Evolutionary conservation across 352 stramenopile species (phyloP).

Genomic region (Pythium brachiatum): DNA sequence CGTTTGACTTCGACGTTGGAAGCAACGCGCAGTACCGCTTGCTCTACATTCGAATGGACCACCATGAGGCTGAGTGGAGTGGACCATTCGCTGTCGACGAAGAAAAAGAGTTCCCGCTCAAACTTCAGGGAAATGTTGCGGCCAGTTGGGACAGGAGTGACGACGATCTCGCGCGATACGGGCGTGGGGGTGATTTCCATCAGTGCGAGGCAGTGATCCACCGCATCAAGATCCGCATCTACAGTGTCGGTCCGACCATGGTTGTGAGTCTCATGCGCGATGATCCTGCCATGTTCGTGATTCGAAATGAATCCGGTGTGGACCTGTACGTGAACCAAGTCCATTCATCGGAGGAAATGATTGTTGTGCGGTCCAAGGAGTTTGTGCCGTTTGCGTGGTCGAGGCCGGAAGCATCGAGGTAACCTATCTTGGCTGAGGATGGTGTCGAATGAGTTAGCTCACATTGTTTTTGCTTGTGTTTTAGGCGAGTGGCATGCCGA

Average conservation of each 20-base stretch:
- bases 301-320: constrained; percentile 77
- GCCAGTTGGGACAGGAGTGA: constrained; percentile 44
- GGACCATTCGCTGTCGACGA: constrained; percentile 77
- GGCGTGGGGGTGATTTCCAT: constrained; percentile 37
- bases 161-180: constrained; percentile 29
- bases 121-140: constrained; percentile 58
- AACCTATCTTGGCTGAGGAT: constrained; percentile 5
- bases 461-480: constrained; percentile 12
- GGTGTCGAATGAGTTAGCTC: neutral
- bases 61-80: constrained; percentile 75
- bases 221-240: constrained; percentile 74
- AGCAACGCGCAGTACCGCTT: constrained; percentile 50
- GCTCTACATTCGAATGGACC: constrained; percentile 76
- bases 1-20: constrained; percentile 72
- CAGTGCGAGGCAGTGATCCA: constrained; percentile 52
- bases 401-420: constrained; percentile 71
- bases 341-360: constrained; percentile 56
- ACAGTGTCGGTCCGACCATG: constrained; percentile 73
- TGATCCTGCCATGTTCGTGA: constrained; percentile 82
- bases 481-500: constrained; percentile 68
- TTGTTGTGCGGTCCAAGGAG: constrained; percentile 64
- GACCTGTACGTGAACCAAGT: constrained; percentile 76
- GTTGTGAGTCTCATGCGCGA: constrained; percentile 76
- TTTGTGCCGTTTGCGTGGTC: constrained; percentile 83
- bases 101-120: constrained; percentile 84